phyloP scores from a whole-genome alignment of 208 protist species.

The Novymonas esmeraldas region DNA sequence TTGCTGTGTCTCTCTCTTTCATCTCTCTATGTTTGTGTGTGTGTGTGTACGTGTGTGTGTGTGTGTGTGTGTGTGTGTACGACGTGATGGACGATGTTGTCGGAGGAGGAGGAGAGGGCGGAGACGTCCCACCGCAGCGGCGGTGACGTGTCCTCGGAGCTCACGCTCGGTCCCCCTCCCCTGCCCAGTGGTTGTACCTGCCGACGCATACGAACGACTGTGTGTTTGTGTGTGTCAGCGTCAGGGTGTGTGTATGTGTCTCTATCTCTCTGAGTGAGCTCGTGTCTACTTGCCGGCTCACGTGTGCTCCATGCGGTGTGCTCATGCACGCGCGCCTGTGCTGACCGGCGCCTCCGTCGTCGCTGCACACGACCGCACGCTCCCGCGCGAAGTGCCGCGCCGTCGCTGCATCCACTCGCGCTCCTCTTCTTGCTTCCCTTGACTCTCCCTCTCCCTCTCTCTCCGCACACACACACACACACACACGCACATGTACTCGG shows the following conservation, averaged over 20 bases:
- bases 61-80: not conserved
- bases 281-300: too few relatives aligned
- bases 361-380: not conserved
- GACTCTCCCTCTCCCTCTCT: not conserved
- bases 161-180: too few relatives aligned
- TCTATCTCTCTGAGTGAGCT: too few relatives aligned
- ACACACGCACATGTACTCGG: not conserved
- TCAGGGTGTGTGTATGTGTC: too few relatives aligned
- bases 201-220: too few relatives aligned
- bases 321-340: not conserved
- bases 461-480: not conserved
- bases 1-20: not conserved
- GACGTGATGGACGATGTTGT: too few relatives aligned
- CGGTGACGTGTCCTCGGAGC: not conserved
- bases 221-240: too few relatives aligned
- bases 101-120: not conserved
- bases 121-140: not conserved
- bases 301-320: not conserved
- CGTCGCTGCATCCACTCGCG: not conserved
- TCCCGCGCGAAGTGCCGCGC: not conserved
- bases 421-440: not conserved
- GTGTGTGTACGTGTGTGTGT: not conserved
- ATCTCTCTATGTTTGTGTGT: conserved; percentile 1
- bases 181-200: too few relatives aligned
- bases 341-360: not conserved